These are phyloP conservation scores for Suhomyces kilbournensis DNA, from an alignment of 805 yeast genomes.

Conservation along the genomic window DNA sequence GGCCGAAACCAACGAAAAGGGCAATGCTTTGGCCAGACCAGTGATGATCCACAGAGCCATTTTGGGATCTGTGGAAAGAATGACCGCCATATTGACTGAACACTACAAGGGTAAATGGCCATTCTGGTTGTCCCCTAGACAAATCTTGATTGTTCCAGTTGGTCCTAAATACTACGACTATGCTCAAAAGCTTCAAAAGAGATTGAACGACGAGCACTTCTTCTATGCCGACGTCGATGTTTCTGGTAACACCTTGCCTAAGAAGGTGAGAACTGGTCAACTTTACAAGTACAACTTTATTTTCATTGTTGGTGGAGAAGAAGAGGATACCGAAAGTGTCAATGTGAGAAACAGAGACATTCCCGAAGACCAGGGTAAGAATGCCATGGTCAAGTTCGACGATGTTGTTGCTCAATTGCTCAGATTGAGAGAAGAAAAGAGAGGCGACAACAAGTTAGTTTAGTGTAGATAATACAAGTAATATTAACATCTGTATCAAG, in stretches of 20 bases:
- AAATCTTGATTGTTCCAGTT: constrained; percentile 92
- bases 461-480: too few relatives aligned
- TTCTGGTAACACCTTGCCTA: constrained; percentile 93
- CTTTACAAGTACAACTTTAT: constrained; percentile 91
- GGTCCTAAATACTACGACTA: constrained; percentile 91
- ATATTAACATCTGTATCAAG: too few relatives aligned
- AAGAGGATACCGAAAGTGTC: constrained; percentile 72
- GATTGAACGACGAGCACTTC: constrained; percentile 61
- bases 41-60: constrained; percentile 99
- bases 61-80: constrained; percentile 96
- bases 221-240: constrained; percentile 92
- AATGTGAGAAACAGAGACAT: constrained; percentile 97
- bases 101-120: constrained; percentile 99
- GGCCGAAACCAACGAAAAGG: constrained; percentile 55
- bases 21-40: constrained; percentile 70
- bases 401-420: constrained; percentile 68
- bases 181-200: constrained; percentile 76
- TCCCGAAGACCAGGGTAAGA: constrained; percentile 88
- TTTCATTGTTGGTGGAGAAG: constrained; percentile 96
- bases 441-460: constrained; percentile 56
- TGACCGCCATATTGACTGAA: constrained; percentile 97
- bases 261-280: constrained; percentile 98
- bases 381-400: constrained; percentile 72
- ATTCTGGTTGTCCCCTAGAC: constrained; percentile 99
- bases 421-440: constrained; percentile 67